Base-by-base conservation (phyloP, 805 yeast genomes). In the Zygosaccharomyces pseudorouxii region DNA sequence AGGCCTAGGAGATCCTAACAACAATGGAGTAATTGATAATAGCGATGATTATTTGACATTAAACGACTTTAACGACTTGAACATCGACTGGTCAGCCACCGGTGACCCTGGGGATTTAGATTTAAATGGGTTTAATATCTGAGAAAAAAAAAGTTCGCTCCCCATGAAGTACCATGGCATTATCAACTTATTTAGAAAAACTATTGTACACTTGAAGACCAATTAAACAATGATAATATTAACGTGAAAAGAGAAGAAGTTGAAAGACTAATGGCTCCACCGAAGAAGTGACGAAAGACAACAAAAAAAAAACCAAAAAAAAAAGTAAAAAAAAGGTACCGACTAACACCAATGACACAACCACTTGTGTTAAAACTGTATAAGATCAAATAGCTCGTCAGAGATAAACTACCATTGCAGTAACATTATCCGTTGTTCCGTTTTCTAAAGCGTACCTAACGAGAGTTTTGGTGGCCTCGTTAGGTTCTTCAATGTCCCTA, bases 381-480 rank as follows among this genome's bases (percentile, higher is more conserved):
- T 25, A 37, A 14, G 42, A 23, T 16, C 23, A 28, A 27, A 27
- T 36, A 36, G 29, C 44, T 41, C 18, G 44, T 41, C 56, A 61
- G 12, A 72, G 62, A 27, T 55, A 54, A 4, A 90, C 84, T 16
- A 93, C 90, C 97, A 92, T 88, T 14, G 86, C 95, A 0, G 99
- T 92, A 35, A 92, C 79, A 64, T 92, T 92, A 67, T 92, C 99
- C 2, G 96, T 86, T 19, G 96, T 85, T 37, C 85, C 80, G 54
- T 82, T 77, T 45, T 80, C 80, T 64, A 92, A 73, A 0, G 99
- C 98, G 56, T 77, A 74, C 47, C 79, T 76, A 48, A 89, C 85
- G 49, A 89, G 72, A 27, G 69, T 72, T 49, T 78, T 75, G 12
- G 95, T 84, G 1, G 93, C 95, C 40, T 68, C 68, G 38, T 80